A percentile compares a stretch with the other conserved stretches of the same genome.
phyloP scores from a whole-genome alignment of 306 rosid genomes.

The Trifolium fragiferum region DNA sequence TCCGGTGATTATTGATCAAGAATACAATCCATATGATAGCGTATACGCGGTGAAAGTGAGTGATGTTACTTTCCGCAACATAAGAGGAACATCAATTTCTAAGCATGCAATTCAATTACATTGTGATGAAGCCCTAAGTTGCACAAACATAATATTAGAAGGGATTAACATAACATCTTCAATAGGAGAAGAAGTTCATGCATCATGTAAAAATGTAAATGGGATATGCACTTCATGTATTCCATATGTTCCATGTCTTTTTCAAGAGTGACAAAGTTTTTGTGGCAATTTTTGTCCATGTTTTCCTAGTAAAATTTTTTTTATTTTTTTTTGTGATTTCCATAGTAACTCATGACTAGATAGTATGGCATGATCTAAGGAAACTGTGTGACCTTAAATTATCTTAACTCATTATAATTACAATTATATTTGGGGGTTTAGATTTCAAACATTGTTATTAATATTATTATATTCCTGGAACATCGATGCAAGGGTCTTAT shows the following conservation, averaged over 20 bases:
- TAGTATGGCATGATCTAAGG: neutral
- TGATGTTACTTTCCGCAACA: conserved; percentile 41
- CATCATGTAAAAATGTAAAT: conserved; percentile 27
- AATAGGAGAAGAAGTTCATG: neutral
- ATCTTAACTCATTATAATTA: no score
- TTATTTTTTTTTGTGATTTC: neutral
- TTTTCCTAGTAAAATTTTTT: neutral
- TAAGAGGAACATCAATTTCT: conserved; percentile 44
- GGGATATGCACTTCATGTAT: conserved; percentile 24
- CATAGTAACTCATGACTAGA: neutral
- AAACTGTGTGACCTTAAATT: neutral
- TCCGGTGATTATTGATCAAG: conserved; percentile 51
- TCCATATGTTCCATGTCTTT: conserved; percentile 36
- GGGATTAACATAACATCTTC: conserved; percentile 22
- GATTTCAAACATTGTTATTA: no score
- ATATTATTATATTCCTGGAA: no score
- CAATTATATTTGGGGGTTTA: no score
- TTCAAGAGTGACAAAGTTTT: neutral
- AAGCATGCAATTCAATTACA: conserved; percentile 38
- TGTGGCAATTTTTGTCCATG: neutral
- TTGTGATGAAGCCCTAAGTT: conserved; percentile 34
- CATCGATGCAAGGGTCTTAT: no score
- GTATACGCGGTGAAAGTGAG: conserved; percentile 42
- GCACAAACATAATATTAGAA: conserved; percentile 42
- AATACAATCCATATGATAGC: conserved; percentile 16